phyloP scores from a whole-genome alignment of 2,329 filamentous ascomycete species.

The Claviceps digitariae region DNA sequence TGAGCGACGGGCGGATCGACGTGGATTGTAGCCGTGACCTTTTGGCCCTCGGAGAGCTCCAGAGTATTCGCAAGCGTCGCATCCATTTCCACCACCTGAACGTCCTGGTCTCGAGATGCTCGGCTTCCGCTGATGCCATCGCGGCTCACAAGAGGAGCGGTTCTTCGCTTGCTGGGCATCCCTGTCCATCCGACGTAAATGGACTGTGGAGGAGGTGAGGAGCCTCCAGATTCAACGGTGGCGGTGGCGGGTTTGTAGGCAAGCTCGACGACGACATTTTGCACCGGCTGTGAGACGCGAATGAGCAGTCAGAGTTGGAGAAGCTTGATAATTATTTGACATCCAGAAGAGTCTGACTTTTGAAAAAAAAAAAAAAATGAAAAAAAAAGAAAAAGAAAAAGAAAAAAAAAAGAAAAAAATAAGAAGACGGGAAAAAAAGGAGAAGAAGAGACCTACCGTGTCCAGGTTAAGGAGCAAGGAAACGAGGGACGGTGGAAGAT shows the following conservation, averaged over 20 bases:
- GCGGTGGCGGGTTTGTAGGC: conserved; percentile 42
- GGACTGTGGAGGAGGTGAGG: conserved; percentile 45
- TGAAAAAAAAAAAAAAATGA: no score
- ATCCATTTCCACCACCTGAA: conserved; percentile 72
- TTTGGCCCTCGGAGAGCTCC: conserved; percentile 69
- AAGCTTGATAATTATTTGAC: neutral
- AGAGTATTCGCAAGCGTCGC: conserved; percentile 66
- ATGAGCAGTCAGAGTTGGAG: neutral
- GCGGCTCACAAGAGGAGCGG: conserved; percentile 57
- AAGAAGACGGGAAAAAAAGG: conserved; percentile 7
- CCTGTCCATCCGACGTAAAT: conserved; percentile 93
- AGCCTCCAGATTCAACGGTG: conserved; percentile 28
- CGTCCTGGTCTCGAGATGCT: conserved; percentile 59
- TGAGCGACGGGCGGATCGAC: conserved; percentile 82
- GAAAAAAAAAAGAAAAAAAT: no score
- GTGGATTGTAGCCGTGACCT: conserved; percentile 59
- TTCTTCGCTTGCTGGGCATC: conserved; percentile 82
- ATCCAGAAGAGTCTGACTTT: neutral
- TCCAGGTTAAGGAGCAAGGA: conserved; percentile 79
- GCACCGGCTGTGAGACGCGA: conserved; percentile 51
- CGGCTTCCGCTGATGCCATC: conserved; percentile 54
- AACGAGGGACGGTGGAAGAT: conserved; percentile 74
- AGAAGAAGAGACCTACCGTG: conserved; percentile 46
- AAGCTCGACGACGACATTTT: conserved; percentile 94
- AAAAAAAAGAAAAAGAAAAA: conserved; percentile 7